These are phyloP conservation scores for Cicer bijugum DNA, from an alignment of 306 rosid genomes.

Conservation along the genomic window DNA sequence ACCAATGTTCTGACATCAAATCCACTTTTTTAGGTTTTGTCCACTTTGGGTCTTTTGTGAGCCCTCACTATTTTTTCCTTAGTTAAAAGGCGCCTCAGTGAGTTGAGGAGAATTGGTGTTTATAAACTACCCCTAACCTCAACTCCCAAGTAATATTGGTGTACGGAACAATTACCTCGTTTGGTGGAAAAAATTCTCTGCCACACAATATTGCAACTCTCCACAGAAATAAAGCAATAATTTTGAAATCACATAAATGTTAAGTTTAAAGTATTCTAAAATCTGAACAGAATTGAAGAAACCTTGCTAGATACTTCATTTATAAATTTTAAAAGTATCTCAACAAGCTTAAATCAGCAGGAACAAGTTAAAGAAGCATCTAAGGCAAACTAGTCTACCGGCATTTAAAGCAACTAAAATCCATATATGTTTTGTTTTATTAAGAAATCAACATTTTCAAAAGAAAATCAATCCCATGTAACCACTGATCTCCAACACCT, in stretches of 20 bases:
- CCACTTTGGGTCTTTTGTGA: no score
- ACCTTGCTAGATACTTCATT: neutral
- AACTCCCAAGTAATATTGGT: no score
- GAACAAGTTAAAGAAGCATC: neutral
- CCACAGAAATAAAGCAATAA: neutral
- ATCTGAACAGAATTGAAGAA: constrained; percentile 17
- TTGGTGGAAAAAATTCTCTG: constrained; percentile 25
- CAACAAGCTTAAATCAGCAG: constrained; percentile 4
- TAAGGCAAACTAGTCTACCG: constrained; percentile 35
- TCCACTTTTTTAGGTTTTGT: no score
- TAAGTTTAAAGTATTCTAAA: constrained; percentile 16
- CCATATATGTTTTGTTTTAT: neutral
- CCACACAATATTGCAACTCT: neutral
- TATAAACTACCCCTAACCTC: no score
- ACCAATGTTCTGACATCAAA: no score
- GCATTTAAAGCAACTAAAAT: constrained; percentile 23
- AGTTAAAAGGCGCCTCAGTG: no score
- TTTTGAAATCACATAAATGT: neutral
- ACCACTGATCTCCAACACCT: neutral
- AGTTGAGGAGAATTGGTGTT: no score
- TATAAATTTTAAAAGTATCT: neutral
- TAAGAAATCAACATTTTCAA: constrained; percentile 3
- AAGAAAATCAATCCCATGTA: constrained; percentile 31
- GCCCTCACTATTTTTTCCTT: no score
- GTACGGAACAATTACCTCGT: neutral